Evolutionary conservation across 768 basidiomycete genomes (phyloP).

Genomic region (Pisolithus orientalis): DNA sequence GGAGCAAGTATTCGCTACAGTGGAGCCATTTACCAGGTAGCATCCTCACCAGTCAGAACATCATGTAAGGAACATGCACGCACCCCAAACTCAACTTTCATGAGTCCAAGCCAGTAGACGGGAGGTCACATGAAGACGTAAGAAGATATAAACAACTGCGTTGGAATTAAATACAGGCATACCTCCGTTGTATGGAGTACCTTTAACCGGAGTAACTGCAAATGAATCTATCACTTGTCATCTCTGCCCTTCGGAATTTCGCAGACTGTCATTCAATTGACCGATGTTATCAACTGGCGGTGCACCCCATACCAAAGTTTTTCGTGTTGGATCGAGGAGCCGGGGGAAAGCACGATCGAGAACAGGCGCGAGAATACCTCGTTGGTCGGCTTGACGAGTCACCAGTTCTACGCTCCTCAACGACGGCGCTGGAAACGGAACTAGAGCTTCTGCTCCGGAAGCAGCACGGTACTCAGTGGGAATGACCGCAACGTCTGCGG

Average conservation of each 20-base stretch:
- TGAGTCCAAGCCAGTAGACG: not conserved
- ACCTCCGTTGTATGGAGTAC: not conserved
- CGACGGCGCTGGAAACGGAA: too few relatives aligned
- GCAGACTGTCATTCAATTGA: slow-evolving; percentile 22
- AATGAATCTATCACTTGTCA: not conserved
- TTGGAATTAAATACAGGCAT: too few relatives aligned
- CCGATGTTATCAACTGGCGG: slow-evolving; percentile 62
- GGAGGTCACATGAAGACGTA: not conserved
- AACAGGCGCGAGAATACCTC: slow-evolving; percentile 41
- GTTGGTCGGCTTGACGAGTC: slow-evolving; percentile 8
- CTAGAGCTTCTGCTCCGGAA: not conserved
- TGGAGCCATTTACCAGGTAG: too few relatives aligned
- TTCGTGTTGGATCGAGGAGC: slow-evolving; percentile 52
- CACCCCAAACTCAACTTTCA: too few relatives aligned
- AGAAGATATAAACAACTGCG: too few relatives aligned
- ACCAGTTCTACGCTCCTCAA: not conserved
- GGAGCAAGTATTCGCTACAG: too few relatives aligned
- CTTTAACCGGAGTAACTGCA: not conserved
- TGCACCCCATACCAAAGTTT: slow-evolving; percentile 69
- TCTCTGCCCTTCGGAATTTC: not conserved
- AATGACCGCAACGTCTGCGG: slow-evolving; percentile 1
- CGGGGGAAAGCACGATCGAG: slow-evolving; percentile 42
- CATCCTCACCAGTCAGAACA: too few relatives aligned
- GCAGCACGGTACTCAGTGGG: not conserved
- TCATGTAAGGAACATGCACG: too few relatives aligned